Percentiles rank a stretch among this genome's conserved stretches.
phyloP scores from a whole-genome alignment of 2,329 filamentous ascomycete genomes.

The Tolypocladium cylindrosporum region DNA sequence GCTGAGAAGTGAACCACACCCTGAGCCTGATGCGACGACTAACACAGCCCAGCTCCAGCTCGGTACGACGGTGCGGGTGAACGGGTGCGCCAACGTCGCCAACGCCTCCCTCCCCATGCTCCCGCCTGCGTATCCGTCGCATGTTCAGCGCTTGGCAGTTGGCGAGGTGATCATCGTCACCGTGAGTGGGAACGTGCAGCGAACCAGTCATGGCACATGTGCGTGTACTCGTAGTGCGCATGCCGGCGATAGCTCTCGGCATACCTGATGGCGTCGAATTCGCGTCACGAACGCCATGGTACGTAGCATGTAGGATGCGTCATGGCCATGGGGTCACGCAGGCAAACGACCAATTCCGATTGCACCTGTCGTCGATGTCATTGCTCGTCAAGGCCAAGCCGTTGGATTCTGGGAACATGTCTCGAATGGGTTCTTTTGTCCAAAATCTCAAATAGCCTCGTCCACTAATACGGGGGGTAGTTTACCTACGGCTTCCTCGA shows the following conservation, averaged over 20 bases:
- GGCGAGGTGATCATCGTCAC: background rate
- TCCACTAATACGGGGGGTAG: background rate
- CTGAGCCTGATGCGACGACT: background rate
- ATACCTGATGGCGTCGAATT: background rate
- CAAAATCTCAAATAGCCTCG: background rate
- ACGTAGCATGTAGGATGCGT: no score
- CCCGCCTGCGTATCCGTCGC: background rate
- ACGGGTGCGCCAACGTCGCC: background rate
- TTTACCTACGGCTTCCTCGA: background rate
- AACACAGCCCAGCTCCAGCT: background rate
- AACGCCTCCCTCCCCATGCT: background rate
- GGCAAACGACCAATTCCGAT: no score
- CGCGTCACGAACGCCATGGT: background rate
- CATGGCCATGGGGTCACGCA: no score
- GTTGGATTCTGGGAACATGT: background rate
- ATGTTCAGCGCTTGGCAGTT: background rate
- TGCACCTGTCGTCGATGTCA: background rate
- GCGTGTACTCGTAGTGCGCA: background rate
- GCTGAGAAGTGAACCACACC: background rate
- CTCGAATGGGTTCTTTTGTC: background rate
- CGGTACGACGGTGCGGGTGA: background rate
- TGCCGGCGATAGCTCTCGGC: background rate
- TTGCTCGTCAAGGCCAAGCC: background rate
- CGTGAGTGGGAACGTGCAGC: background rate
- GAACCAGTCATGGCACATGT: background rate